A percentile compares a stretch with the other conserved stretches of the same genome.
These are phyloP conservation scores for Cladophialophora chaetospira DNA, from an alignment of 2,329 filamentous ascomycete genomes.

Conservation along the genomic window DNA sequence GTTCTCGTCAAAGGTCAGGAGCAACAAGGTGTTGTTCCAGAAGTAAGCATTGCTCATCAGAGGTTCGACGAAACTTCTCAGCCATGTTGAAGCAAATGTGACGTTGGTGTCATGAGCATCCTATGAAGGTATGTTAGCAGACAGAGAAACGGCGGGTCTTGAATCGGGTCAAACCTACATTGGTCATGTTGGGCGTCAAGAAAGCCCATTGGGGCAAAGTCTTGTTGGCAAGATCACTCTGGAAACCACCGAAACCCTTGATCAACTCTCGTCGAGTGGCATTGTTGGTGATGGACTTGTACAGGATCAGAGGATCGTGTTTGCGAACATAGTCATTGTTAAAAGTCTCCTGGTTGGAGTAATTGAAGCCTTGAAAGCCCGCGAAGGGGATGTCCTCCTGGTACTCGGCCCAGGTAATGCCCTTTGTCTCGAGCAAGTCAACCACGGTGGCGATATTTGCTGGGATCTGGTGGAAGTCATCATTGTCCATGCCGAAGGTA, in stretches of 20 bases:
- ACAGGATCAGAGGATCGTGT: constrained; percentile 71
- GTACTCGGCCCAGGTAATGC: constrained; percentile 71
- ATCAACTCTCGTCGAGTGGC: constrained; percentile 65
- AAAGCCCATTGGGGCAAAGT: constrained; percentile 69
- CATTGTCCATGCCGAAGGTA: constrained; percentile 72
- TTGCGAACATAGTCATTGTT: constrained; percentile 80
- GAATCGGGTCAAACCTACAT: constrained; percentile 31
- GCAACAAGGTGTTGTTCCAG: constrained; percentile 72
- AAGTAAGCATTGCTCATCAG: constrained; percentile 70
- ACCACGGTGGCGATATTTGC: constrained; percentile 66
- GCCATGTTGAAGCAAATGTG: constrained; percentile 69
- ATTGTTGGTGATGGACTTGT: constrained; percentile 63
- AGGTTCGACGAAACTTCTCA: constrained; percentile 67
- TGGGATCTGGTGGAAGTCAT: constrained; percentile 62
- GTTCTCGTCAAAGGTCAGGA: constrained; percentile 80
- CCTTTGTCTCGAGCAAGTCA: constrained; percentile 67
- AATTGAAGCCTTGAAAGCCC: constrained; percentile 68
- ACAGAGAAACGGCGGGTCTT: background rate
- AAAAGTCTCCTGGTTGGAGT: constrained; percentile 65
- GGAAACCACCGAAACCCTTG: constrained; percentile 73
- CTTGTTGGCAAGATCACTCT: constrained; percentile 64
- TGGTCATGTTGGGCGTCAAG: constrained; percentile 57
- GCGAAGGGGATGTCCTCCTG: constrained; percentile 76
- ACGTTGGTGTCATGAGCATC: constrained; percentile 76
- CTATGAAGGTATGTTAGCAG: background rate